Base-by-base conservation (phyloP, 345 rosid genomes). In the sweet orange (Citrus sinensis) region DNA sequence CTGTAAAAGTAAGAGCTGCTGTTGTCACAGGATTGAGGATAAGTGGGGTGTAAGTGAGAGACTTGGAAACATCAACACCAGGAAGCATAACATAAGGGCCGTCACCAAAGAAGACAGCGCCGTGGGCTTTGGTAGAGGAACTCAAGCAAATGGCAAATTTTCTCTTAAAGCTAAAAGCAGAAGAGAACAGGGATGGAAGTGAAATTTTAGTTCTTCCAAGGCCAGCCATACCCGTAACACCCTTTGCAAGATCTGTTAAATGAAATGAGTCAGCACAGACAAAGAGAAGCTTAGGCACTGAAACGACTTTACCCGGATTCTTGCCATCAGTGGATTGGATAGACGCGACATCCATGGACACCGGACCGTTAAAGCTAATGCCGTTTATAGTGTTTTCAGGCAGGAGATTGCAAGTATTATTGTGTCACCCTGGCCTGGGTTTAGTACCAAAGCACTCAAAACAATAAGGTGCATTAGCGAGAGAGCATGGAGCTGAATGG, bases 341-440 rank as follows among this genome's bases (percentile, higher is more conserved):
- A 0, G 86, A 75, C 6, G 87, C 82, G 10, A 80, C 80, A 71
- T 88, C 93, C 29, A 77, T 74, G 5, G 83, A 88, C 2, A 88
- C 49, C 55, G 82, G 82, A 7, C 93, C 92, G 0, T 30, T 4
- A 0, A 84, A 83, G 34, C 65, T 76, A 7, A 73, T 79, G 2
- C 42, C 5, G 1, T 70, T 78, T 2, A 85, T 61, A 20, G 90
- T 73, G 78, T 88, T 85, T 39, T 82, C 88, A 0, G 85, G 88
- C 8, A 69, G 14, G 79, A 73, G 80, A 16, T 78, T 73, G 14
- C 92, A 90, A 1, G 88, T 87, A 79, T 83, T 79, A 61, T 87
- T 89, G 80, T 83, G 78, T 82, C 90, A 90, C 2, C 92, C 89
- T 5, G 91, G 90, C 30, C 51, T 60, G 4, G 85, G 90, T 5